Evolutionary conservation across 1,284 basidiomycete species (phyloP).

Genomic region (Nidula niveotomentosa): DNA sequence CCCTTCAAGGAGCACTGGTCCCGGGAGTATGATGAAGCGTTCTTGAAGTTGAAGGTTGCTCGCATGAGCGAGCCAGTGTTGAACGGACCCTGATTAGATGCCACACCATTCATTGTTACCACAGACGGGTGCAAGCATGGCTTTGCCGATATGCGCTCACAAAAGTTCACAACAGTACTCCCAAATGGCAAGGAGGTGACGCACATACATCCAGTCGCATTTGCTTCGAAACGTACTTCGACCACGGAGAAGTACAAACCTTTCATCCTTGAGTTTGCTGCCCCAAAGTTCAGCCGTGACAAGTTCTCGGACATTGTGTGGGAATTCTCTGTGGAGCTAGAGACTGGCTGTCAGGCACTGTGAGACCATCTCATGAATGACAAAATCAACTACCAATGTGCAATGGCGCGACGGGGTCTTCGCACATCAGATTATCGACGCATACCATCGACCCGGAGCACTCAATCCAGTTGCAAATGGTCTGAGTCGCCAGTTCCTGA

Average conservation of each 20-base stretch:
- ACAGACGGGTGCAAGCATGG: slow-evolving; percentile 31
- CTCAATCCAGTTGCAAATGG: slow-evolving; percentile 21
- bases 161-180: slow-evolving; percentile 13
- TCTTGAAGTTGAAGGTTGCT: slow-evolving; percentile 23
- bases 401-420: slow-evolving; percentile 25
- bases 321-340: slow-evolving; percentile 24
- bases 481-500: slow-evolving; percentile 17
- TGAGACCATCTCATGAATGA: slow-evolving; percentile 16
- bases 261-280: slow-evolving; percentile 29
- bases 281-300: slow-evolving; percentile 25
- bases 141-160: too few species aligned
- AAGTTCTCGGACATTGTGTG: slow-evolving; percentile 25
- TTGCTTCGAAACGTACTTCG: slow-evolving; percentile 27
- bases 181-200: slow-evolving; percentile 17
- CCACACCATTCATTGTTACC: slow-evolving; percentile 30
- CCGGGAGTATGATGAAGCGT: slow-evolving; percentile 21
- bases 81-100: slow-evolving; percentile 22
- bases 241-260: slow-evolving; percentile 26
- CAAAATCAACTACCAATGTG: slow-evolving; percentile 21
- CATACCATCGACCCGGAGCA: slow-evolving; percentile 20
- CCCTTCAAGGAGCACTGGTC: slow-evolving; percentile 22
- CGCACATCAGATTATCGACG: slow-evolving; percentile 20
- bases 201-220: slow-evolving; percentile 24
- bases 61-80: slow-evolving; percentile 28
- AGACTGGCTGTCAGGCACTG: slow-evolving; percentile 30